These are phyloP conservation scores for Fusarium penzigii DNA, from an alignment of 2,329 filamentous ascomycete species.

Conservation along the genomic window DNA sequence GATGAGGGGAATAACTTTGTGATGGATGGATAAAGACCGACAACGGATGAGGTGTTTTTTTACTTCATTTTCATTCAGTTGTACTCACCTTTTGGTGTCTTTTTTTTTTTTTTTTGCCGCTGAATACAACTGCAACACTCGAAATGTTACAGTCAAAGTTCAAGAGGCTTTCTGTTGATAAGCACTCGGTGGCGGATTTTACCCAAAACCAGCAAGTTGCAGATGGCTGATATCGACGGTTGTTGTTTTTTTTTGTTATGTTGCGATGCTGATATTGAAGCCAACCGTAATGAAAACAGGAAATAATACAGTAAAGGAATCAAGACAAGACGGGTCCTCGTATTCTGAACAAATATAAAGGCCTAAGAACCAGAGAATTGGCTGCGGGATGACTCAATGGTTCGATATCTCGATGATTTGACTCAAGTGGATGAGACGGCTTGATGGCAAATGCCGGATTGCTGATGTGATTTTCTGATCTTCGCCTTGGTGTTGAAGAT, in stretches of 20 bases:
- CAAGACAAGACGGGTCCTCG: no score
- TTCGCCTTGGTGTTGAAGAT: conserved; percentile 5
- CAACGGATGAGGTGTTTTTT: not conserved
- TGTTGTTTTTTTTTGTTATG: not conserved
- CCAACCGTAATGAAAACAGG: no score
- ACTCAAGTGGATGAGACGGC: no score
- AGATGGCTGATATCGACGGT: conserved; percentile 13
- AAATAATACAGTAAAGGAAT: no score
- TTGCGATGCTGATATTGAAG: not conserved
- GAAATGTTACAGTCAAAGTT: not conserved
- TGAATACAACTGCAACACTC: not conserved
- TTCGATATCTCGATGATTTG: no score
- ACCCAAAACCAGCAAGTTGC: conserved; percentile 13
- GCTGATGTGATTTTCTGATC: conserved; percentile 5
- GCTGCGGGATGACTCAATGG: no score
- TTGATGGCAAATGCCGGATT: conserved; percentile 7
- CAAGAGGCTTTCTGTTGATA: conserved; percentile 13
- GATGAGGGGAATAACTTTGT: conserved; percentile 3
- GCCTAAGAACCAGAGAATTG: no score
- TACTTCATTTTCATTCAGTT: not conserved
- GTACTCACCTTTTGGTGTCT: not conserved
- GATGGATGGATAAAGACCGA: not conserved
- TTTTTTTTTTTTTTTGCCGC: not conserved
- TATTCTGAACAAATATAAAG: no score
- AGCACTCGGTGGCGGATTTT: conserved; percentile 14